Conservation (phyloP, 441 rosid genomes). For the Monsonia emarginata region DNA sequence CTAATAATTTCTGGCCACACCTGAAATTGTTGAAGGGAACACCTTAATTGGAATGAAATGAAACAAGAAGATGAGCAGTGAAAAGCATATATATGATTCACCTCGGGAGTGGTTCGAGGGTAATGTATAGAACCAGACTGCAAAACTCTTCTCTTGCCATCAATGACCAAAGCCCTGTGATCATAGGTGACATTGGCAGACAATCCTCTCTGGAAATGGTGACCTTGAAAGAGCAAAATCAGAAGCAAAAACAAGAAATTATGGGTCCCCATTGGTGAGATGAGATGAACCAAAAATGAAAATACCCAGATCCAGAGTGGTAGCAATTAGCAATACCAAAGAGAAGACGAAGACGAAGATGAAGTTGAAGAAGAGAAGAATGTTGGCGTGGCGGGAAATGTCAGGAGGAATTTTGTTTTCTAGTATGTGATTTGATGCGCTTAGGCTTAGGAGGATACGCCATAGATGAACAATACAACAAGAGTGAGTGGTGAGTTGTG, state of each 20-base stretch:
- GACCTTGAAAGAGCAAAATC: constrained; percentile 22
- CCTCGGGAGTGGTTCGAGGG: constrained; percentile 52
- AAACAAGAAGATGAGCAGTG: background rate
- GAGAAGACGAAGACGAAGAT: background rate
- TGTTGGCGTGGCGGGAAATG: background rate
- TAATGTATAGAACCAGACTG: constrained; percentile 58
- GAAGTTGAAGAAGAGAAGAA: background rate
- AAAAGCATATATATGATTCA: constrained; percentile 9
- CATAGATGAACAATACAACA: no score
- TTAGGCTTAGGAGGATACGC: no score
- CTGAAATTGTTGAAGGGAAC: constrained; percentile 27
- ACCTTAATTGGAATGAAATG: background rate
- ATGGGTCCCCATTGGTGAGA: constrained; percentile 16
- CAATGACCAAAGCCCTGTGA: constrained; percentile 44
- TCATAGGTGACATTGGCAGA: constrained; percentile 41
- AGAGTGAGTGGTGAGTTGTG: no score
- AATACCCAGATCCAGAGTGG: constrained; percentile 9
- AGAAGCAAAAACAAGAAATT: constrained; percentile 19
- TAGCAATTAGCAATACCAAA: no score
- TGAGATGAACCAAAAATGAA: background rate
- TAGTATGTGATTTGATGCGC: background rate
- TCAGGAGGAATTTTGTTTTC: background rate
- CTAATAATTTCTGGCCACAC: constrained; percentile 56
- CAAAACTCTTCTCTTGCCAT: constrained; percentile 54
- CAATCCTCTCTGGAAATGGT: constrained; percentile 20